Evolutionary conservation across 306 rosid species (phyloP).

Genomic region (Quercus suber): DNA sequence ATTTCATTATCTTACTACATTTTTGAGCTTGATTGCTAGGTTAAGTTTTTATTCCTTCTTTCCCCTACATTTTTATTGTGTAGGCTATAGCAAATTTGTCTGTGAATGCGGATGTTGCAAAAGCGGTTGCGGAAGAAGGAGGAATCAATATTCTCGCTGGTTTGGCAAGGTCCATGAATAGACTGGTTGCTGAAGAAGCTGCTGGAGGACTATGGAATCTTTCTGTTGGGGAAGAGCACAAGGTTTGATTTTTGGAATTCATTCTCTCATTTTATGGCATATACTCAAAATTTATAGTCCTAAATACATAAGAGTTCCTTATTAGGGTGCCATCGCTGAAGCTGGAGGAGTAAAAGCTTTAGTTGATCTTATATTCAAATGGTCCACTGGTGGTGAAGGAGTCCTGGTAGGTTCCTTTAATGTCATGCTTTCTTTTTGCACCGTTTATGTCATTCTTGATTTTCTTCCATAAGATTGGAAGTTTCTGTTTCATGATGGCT

Average conservation of each 20-base stretch:
- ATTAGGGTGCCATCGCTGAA: conserved; percentile 91
- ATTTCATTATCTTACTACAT: neutral
- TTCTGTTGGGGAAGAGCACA: conserved; percentile 99
- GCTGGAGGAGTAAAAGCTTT: conserved; percentile 98
- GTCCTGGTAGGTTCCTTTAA: conserved; percentile 71
- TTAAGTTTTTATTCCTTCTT: conserved; percentile 6
- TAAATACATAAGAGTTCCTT: conserved; percentile 29
- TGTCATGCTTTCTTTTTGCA: conserved; percentile 10
- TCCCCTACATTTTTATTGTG: conserved; percentile 16
- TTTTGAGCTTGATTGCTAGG: neutral
- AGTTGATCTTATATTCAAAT: conserved; percentile 97
- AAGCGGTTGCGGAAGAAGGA: conserved; percentile 99
- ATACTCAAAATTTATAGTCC: conserved; percentile 16
- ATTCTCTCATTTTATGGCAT: conserved; percentile 5
- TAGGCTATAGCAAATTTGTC: conserved; percentile 99
- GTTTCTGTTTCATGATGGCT: conserved; percentile 19
- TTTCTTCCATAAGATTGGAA: conserved; percentile 9
- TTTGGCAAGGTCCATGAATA: conserved; percentile 96
- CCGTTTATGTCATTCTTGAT: conserved; percentile 14
- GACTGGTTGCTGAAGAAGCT: conserved; percentile 99
- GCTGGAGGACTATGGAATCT: conserved; percentile 99
- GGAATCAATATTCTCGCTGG: conserved; percentile 95
- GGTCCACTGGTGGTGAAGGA: conserved; percentile 97
- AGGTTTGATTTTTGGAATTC: conserved; percentile 50
- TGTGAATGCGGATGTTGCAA: conserved; percentile 92